Conservation (phyloP, 192 early-diverging fungal genomes). For the Oehlia diaphana region DNA sequence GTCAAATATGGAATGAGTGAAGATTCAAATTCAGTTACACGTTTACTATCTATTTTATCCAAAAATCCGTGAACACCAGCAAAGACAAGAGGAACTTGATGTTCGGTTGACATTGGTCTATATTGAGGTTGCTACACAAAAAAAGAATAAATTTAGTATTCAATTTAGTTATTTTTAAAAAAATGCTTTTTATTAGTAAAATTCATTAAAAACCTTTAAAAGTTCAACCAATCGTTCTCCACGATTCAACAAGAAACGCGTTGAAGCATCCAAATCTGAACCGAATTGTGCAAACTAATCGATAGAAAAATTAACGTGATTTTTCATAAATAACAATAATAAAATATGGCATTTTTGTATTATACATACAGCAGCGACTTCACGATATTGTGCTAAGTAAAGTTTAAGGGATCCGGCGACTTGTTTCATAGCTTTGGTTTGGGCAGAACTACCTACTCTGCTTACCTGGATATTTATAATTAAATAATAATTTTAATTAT, state of each 20-base stretch:
- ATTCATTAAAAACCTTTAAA: conserved; percentile 60
- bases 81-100: conserved; percentile 98
- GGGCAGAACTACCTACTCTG: conserved; percentile 99
- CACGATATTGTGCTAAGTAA: conserved; percentile 99
- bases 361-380: conserved; percentile 80
- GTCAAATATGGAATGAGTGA: conserved; percentile 86
- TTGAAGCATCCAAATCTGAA: conserved; percentile 99
- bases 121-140: conserved; percentile 87
- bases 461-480: conserved; percentile 43
- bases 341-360: not conserved
- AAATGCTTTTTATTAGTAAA: not conserved
- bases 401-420: conserved; percentile 99
- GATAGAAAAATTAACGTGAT: not conserved
- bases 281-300: conserved; percentile 95
- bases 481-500: not conserved
- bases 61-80: conserved; percentile 99
- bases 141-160: not conserved
- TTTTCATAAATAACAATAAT: not conserved
- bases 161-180: not conserved
- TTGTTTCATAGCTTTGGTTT: conserved; percentile 99
- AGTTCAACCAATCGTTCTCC: conserved; percentile 99
- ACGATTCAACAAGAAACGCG: conserved; percentile 99
- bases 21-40: conserved; percentile 92
- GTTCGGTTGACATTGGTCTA: conserved; percentile 92
- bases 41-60: conserved; percentile 95